Percentiles rank a stretch among this genome's conserved stretches.
Conservation (phyloP, 768 basidiomycete species). For the Tylopilus subfusipes region DNA sequence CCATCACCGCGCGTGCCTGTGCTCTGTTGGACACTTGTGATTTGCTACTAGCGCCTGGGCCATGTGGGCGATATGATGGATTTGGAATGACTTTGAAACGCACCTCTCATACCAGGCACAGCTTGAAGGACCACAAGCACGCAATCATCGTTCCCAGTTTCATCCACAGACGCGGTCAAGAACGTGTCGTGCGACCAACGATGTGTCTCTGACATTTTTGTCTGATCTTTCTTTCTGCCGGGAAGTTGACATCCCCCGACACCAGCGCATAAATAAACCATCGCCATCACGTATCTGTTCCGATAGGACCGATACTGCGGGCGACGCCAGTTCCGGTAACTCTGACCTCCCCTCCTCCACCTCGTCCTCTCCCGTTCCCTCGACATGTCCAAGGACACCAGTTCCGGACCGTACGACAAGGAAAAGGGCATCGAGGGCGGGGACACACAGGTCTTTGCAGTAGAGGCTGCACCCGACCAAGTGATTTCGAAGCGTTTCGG, state of each 20-base stretch:
- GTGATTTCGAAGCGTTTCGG: constrained; percentile 31
- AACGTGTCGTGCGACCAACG: neutral
- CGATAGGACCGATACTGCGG: neutral
- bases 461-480: constrained; percentile 28
- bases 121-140: no score
- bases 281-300: neutral
- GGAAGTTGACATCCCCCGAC: neutral
- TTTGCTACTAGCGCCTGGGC: no score
- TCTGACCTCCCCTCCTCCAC: neutral
- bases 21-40: no score
- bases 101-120: no score
- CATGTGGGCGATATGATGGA: no score
- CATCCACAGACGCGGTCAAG: neutral
- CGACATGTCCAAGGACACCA: constrained; percentile 6
- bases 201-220: no score
- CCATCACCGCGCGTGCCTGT: no score
- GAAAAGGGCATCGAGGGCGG: constrained; percentile 15
- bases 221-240: no score
- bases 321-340: neutral
- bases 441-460: neutral
- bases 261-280: neutral
- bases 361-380: neutral
- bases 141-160: no score
- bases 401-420: constrained; percentile 10
- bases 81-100: no score